phyloP scores from a whole-genome alignment of 495 filamentous ascomycete genomes.

The Neurospora hispaniola region DNA sequence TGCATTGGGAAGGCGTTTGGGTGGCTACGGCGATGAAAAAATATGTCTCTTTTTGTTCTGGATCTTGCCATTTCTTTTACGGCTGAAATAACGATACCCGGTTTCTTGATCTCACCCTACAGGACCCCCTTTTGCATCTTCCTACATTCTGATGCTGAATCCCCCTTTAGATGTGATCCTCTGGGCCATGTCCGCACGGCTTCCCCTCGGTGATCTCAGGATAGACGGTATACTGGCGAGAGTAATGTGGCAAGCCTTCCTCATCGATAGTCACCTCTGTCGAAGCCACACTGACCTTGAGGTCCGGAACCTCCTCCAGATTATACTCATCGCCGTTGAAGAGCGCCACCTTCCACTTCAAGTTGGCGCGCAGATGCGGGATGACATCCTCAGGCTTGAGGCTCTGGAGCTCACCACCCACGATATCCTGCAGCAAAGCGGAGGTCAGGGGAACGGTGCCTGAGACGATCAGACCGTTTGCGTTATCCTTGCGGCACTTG shows the following conservation, averaged over 20 bases:
- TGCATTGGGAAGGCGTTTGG: constrained; percentile 12
- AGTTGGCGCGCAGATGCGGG: constrained; percentile 22
- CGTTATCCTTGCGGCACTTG: constrained; percentile 24
- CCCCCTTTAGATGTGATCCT: constrained; percentile 59
- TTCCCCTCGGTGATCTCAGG: constrained; percentile 27
- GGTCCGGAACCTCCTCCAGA: constrained; percentile 19
- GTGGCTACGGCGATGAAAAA: constrained; percentile 6
- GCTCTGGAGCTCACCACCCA: constrained; percentile 16
- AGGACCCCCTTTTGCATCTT: background rate
- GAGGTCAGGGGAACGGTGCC: constrained; percentile 32
- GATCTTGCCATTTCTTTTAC: background rate
- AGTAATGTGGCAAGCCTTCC: constrained; percentile 23
- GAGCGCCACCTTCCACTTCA: constrained; percentile 27
- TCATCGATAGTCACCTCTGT: constrained; percentile 25
- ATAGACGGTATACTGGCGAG: constrained; percentile 22
- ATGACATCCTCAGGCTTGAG: constrained; percentile 25
- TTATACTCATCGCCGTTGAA: constrained; percentile 24
- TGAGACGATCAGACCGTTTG: constrained; percentile 21
- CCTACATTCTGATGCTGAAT: background rate
- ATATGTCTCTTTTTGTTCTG: background rate
- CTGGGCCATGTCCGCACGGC: constrained; percentile 60
- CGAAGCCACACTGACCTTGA: constrained; percentile 26
- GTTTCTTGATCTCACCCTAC: background rate
- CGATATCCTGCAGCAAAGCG: constrained; percentile 28
- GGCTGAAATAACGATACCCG: constrained; percentile 16